These are phyloP conservation scores for Tylopilus sp. DNA, from an alignment of 1,284 basidiomycete genomes.

Conservation along the genomic window DNA sequence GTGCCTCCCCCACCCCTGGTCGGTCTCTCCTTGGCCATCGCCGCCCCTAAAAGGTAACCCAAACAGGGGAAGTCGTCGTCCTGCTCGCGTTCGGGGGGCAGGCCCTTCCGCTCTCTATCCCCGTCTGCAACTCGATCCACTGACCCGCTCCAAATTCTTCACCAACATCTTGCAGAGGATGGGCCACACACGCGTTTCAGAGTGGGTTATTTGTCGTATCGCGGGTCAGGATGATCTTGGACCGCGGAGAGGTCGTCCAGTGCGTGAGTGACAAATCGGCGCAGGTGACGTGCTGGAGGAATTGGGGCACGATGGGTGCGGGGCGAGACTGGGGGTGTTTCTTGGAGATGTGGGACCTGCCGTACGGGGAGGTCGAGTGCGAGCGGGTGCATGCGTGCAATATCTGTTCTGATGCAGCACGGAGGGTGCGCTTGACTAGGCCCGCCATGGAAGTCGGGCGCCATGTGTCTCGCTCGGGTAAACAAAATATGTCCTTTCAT, in stretches of 20 bases:
- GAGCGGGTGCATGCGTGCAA: neutral
- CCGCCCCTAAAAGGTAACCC: no score
- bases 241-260: constrained; percentile 81
- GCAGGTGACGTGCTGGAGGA: constrained; percentile 77
- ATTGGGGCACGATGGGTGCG: constrained; percentile 78
- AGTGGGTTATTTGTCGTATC: constrained; percentile 1
- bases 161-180: constrained; percentile 73
- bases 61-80: no score
- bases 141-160: constrained; percentile 47
- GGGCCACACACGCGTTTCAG: constrained; percentile 41
- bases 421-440: neutral
- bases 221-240: constrained; percentile 34
- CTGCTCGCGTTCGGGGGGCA: no score
- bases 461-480: no score
- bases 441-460: no score
- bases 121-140: constrained; percentile 27
- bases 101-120: constrained; percentile 27
- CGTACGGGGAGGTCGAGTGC: constrained; percentile 6
- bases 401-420: no score
- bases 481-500: constrained; percentile 11
- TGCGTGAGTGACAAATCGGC: constrained; percentile 86
- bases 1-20: constrained; percentile 4
- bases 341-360: constrained; percentile 70
- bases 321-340: constrained; percentile 63
- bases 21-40: constrained; percentile 25